Evolutionary conservation across 2,329 filamentous ascomycete species (phyloP).

Genomic region (Penicillium sp.): DNA sequence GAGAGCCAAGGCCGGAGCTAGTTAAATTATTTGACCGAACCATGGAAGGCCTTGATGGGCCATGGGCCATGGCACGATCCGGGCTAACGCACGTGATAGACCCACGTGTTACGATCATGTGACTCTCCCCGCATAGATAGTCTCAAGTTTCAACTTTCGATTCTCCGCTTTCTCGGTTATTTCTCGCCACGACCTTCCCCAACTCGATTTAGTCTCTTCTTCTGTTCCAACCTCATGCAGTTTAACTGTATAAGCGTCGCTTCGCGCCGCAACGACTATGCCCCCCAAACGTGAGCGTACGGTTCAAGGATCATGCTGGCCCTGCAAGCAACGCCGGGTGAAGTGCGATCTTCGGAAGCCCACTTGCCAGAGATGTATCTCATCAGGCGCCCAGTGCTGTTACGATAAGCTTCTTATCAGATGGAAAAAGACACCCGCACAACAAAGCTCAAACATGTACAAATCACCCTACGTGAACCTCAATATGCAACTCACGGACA

Average conservation of each 20-base stretch:
- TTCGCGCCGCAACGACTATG: too few relatives aligned
- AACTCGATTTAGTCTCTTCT: neutral
- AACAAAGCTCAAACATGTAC: constrained; percentile 7
- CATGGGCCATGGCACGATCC: too few relatives aligned
- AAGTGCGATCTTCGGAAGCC: constrained; percentile 43
- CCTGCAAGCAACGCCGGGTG: constrained; percentile 45
- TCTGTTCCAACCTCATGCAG: neutral
- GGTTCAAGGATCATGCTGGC: constrained; percentile 46
- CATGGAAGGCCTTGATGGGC: too few relatives aligned
- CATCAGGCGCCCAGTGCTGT: constrained; percentile 27
- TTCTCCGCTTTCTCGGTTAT: constrained; percentile 1
- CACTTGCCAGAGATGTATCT: constrained; percentile 37
- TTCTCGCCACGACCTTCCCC: neutral
- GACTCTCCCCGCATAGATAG: neutral
- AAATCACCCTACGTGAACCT: neutral
- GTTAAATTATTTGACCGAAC: too few relatives aligned
- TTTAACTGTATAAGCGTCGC: too few relatives aligned
- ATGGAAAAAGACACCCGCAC: constrained; percentile 30
- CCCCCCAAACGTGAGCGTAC: constrained; percentile 24
- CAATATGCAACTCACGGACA: constrained; percentile 5
- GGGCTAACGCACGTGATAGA: too few relatives aligned
- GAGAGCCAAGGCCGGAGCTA: too few relatives aligned
- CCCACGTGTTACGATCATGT: neutral
- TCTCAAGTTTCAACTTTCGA: too few relatives aligned
- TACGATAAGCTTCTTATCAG: constrained; percentile 42